Conservation (phyloP, 108 stramenopile species). For the Seminavis robusta region DNA sequence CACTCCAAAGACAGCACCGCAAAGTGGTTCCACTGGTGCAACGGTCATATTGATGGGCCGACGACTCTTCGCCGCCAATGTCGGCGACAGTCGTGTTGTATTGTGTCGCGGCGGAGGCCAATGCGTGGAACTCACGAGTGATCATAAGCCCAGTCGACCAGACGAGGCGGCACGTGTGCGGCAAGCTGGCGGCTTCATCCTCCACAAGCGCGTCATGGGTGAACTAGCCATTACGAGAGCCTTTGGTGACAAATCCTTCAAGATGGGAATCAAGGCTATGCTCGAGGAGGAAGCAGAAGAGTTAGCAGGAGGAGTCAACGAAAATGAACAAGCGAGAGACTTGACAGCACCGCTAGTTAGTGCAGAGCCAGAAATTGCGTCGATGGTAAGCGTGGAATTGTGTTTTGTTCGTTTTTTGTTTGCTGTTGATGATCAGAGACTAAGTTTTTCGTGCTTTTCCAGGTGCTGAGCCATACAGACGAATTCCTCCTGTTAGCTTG, state of each 20-base stretch:
- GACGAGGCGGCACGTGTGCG: conserved; percentile 94
- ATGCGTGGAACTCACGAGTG: conserved; percentile 88
- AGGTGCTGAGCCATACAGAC: conserved; percentile 86
- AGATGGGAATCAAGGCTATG: conserved; percentile 94
- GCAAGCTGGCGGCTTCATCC: conserved; percentile 93
- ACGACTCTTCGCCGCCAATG: conserved; percentile 92
- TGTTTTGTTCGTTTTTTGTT: neutral
- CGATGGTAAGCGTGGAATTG: conserved; percentile 74
- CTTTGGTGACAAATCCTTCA: conserved; percentile 97
- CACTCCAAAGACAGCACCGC: conserved; percentile 72
- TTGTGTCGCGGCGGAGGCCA: conserved; percentile 87
- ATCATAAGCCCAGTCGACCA: conserved; percentile 95
- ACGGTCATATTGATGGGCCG: conserved; percentile 89
- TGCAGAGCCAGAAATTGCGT: conserved; percentile 90
- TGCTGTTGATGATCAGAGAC: neutral
- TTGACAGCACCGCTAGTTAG: conserved; percentile 86
- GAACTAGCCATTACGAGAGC: conserved; percentile 97
- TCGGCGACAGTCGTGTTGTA: conserved; percentile 94
- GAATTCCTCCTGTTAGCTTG: conserved; percentile 96
- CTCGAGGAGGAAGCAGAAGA: conserved; percentile 84
- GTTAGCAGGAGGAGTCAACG: conserved; percentile 58
- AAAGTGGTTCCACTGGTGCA: conserved; percentile 94
- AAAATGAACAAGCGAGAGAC: conserved; percentile 75
- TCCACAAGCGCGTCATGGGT: conserved; percentile 97
- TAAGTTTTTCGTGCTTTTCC: conserved; percentile 10